phyloP scores from a whole-genome alignment of 176 grass and related monocot genomes.

The Alopecurus myosuroides region DNA sequence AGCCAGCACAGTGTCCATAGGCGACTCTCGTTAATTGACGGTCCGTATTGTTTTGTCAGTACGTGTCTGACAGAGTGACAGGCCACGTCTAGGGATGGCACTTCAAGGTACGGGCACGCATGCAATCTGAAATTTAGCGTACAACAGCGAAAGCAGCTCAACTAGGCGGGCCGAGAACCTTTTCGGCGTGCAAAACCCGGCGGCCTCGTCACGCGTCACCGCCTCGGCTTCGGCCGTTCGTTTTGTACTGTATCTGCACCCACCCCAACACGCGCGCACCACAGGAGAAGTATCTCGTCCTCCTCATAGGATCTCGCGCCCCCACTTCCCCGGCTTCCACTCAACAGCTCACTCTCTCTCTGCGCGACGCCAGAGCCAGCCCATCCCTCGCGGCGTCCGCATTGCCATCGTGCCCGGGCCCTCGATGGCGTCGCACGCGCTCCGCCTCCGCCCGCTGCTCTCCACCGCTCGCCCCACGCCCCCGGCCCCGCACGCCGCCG shows the following conservation, averaged over 20 bases:
- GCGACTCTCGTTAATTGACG: background rate
- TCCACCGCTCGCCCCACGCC: conserved; percentile 3
- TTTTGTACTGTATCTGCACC: background rate
- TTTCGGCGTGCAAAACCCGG: background rate
- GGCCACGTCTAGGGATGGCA: too few species aligned
- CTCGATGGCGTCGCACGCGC: conserved; percentile 20
- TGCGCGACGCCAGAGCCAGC: background rate
- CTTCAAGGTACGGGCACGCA: background rate
- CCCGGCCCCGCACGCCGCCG: background rate
- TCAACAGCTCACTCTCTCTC: background rate
- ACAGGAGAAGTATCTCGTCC: background rate
- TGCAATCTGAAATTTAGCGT: too few species aligned
- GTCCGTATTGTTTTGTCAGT: background rate
- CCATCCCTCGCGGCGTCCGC: background rate
- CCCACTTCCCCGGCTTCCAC: background rate
- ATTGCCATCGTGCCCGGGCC: background rate
- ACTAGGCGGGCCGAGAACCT: background rate
- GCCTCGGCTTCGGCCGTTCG: background rate
- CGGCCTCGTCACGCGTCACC: background rate
- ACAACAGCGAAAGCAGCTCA: background rate
- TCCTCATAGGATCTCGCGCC: conserved; percentile 17
- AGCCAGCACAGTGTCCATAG: too few species aligned
- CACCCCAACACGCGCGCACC: background rate
- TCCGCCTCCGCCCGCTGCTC: conserved; percentile 34
- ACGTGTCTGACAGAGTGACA: background rate